A percentile compares a stretch with the other conserved stretches of the same genome.
Evolutionary conservation across 371 early-diverging fungal species (phyloP).

Genomic region (Sporodiniella umbellata): DNA sequence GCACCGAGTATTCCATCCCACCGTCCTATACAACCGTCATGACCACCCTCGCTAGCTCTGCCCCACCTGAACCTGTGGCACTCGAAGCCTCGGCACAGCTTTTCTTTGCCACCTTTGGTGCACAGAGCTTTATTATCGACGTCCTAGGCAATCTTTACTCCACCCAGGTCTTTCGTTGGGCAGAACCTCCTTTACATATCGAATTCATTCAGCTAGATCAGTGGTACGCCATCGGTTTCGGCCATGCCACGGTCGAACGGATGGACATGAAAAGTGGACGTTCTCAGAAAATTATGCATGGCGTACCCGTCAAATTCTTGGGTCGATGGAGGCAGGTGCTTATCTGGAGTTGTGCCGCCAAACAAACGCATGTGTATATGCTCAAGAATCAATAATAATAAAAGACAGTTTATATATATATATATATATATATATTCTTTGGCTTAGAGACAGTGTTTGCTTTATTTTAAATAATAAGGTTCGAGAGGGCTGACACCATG

Average conservation of each 20-base stretch:
- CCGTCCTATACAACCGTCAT: slow-evolving; percentile 43
- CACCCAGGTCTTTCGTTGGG: slow-evolving; percentile 37
- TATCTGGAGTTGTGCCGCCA: slow-evolving; percentile 17
- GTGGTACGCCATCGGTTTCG: slow-evolving; percentile 43
- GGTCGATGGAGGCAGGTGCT: slow-evolving; percentile 22
- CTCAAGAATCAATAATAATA: slow-evolving; percentile 2
- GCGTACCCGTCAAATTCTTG: slow-evolving; percentile 33
- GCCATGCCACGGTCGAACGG: slow-evolving; percentile 30
- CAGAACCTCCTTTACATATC: slow-evolving; percentile 32
- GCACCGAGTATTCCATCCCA: slow-evolving; percentile 36
- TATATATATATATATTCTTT: neutral
- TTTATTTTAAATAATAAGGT: too few relatives aligned
- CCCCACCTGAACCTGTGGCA: slow-evolving; percentile 39
- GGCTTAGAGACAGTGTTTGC: too few relatives aligned
- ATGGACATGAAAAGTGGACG: slow-evolving; percentile 27
- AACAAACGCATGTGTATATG: slow-evolving; percentile 26
- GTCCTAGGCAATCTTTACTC: slow-evolving; percentile 34
- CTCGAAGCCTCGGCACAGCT: slow-evolving; percentile 33
- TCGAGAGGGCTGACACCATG: too few relatives aligned
- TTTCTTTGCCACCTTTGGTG: slow-evolving; percentile 40
- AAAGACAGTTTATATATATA: neutral
- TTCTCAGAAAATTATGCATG: slow-evolving; percentile 33
- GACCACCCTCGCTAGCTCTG: slow-evolving; percentile 14
- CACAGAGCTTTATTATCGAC: slow-evolving; percentile 46
- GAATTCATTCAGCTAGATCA: slow-evolving; percentile 33